Evolutionary conservation across 352 stramenopile species (phyloP), one percentile per base, ranked within the genome.

Genomic region (Salisapilia sapeloensis): DNA sequence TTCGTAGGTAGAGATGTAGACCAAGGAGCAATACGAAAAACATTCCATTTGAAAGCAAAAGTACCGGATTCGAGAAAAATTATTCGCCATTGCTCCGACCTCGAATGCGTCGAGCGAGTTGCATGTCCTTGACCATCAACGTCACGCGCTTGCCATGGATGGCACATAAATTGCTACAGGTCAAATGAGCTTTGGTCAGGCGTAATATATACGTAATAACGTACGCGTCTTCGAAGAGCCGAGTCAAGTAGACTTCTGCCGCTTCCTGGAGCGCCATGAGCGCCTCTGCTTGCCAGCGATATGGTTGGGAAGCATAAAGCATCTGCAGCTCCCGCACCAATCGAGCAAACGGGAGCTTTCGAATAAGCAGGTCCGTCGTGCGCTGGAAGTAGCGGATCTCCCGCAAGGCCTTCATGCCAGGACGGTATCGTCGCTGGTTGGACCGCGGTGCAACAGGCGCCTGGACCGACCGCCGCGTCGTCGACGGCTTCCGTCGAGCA

Each of bases 331-430:
- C 86, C 10, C 85, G 66, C 27, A 97, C 92, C 10, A 99, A 60
- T 13, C 94, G 65, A 11, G 92, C 91, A 53, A 99, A 99, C 18
- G 94, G 94, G 24, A 98, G 60, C 50, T 95, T 94, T 13, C 94
- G 82, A 33, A 99, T 47, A 29, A 98, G 56, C 33, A 99, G 61
- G 38, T 97, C 89, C 0, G 94, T 98, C 31, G 66, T 93, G 16
- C 66, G 72, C 64, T 99, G 95, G 51, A 96, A 92, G 31, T 81
- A 56, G 8, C 94, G 70, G 48, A 99, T 99, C 70, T 99, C 93
- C 33, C 80, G 66, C 10, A 99, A 60, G 4, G 91, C 92, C 10
- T 46, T 32, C 39, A 89, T 55, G 10, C 85, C 85, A 0, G 70
- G 55, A 9, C 55, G 67, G 40, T 56, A 79, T 17, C 63, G 55